Base-by-base conservation (phyloP, 2,329 filamentous ascomycete species). In the Colletotrichum simmondsii region DNA sequence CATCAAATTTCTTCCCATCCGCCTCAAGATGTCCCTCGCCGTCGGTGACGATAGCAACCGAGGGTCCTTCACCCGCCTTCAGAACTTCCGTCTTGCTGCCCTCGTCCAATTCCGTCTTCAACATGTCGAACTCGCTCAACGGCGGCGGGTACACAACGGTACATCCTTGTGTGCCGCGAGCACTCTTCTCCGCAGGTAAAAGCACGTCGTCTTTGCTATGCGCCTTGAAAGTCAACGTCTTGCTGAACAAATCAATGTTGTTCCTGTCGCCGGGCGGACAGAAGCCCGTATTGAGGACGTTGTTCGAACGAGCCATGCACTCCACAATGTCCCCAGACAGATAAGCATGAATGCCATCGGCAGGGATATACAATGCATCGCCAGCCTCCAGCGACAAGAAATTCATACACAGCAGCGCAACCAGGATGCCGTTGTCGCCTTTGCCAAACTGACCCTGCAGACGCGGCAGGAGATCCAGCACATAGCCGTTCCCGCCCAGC, bases 291-390 rank as follows among this genome's bases (percentile, higher is more conserved):
- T 93, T 94, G 62, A 95, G 85, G 2, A 95, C 92, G 71, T 94
- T 94, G 83, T 95, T 92, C 24, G 88, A 91, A 8, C 92, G 88
- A 1, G 93, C 93, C 93, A 95, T 95, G 81, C 92, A 94, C 80
- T 95, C 93, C 76, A 95, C 90, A 64, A 95, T 94, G 78, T 94
- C 90, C 3, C 93, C 93, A 4, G 88, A 87, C 0, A 95, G 84
- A 78, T 94, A 95, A 0, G 92, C 92, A 78, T 95, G 92, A 66
- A 94, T 93, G 5, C 92, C 92, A 75, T 94, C 92, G 0, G 92
- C 92, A 0, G 92, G 92, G 19, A 95, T 92, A 79, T 89, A 94
- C 64, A 95, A 87, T 10, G 90, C 88, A 64, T 94, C 89, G 19
- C 93, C 92, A 0, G 92, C 86, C 24, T 89, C 82, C 10, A 95